Conservation (phyloP, 768 basidiomycete genomes). For the Podaxis rugospora region DNA sequence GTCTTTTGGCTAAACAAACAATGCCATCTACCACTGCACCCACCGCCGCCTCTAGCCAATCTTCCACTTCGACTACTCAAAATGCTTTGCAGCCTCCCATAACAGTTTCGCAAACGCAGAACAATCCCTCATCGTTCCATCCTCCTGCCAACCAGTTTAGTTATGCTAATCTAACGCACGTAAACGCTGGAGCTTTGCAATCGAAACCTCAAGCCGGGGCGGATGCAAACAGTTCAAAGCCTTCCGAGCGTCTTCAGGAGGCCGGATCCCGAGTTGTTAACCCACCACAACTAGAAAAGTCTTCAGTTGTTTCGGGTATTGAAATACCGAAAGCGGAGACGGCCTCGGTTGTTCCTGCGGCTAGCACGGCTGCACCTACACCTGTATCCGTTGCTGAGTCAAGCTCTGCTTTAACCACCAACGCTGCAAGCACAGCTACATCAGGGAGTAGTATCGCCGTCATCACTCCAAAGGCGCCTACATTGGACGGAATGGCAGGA, state of each 20-base stretch:
- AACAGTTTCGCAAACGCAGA: background rate
- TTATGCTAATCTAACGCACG: background rate
- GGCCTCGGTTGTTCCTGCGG: background rate
- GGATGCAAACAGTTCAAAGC: too few relatives aligned
- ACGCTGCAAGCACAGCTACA: background rate
- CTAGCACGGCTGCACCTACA: background rate
- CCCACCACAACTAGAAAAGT: background rate
- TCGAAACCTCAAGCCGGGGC: background rate
- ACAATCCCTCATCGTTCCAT: background rate
- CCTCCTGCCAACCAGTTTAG: background rate
- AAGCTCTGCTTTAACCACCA: background rate
- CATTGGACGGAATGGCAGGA: background rate
- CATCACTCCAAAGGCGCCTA: background rate
- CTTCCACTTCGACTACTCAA: background rate
- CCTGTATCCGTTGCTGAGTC: background rate
- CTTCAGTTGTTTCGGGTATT: background rate
- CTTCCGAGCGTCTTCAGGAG: background rate
- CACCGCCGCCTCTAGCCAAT: background rate
- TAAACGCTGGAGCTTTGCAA: background rate
- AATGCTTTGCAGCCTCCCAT: background rate
- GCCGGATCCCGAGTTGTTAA: background rate
- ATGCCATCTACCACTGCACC: background rate
- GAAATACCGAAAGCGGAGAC: background rate
- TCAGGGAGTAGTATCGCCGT: background rate
- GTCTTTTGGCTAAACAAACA: background rate